Evolutionary conservation across 345 rosid genomes (phyloP), one percentile per base, ranked within the genome.

Genomic region (Citrus hindsii): DNA sequence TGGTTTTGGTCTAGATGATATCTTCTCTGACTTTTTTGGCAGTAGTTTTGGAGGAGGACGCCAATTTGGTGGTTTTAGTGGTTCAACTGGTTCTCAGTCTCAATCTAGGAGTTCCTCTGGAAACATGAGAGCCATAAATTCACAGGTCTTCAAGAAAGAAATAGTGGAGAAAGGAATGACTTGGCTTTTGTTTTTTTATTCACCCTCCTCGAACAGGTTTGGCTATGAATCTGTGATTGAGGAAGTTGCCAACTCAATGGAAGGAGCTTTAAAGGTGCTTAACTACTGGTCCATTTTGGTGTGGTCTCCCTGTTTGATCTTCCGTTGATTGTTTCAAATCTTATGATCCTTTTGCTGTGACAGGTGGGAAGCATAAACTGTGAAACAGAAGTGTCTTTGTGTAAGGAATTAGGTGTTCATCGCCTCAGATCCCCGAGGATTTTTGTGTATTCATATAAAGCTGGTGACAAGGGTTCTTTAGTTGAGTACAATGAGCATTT

Each of bases 341-440:
- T n/a, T 67, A 25, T 22, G 24, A 58, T 60, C 48, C 55, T 68
- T 81, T 69, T 77, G 71, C 58, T 42, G 18, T 64, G 27, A 51
- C 79, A 96, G 98, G 94, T 87, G 40, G 98, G 99, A 55, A 85
- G 91, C 46, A 59, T 94, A 75, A 90, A 92, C 73, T 96, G 99
- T 76, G 97, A 88, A 81, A 84, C 87, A 5, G 95, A 96, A 81
- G 82, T 77, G 2, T 89, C 92, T 72, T 84, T 91, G 27, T 96
- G 98, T 82, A 91, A 82, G 79, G 91, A 94, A 79, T 88, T 92
- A 9, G 89, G 87, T 64, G 71, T 89, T 46, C 79, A 66, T 73
- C 94, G 92, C 59, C 85, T 79, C 30, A 88, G 78, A 56, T 83
- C 82, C 25, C 98, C 95, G 7, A 89, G 90, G 84, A 28, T 94